Evolutionary conservation across 2,329 filamentous ascomycete genomes (phyloP), one percentile per base, ranked within the genome.

Genomic region (Botrytis aclada): DNA sequence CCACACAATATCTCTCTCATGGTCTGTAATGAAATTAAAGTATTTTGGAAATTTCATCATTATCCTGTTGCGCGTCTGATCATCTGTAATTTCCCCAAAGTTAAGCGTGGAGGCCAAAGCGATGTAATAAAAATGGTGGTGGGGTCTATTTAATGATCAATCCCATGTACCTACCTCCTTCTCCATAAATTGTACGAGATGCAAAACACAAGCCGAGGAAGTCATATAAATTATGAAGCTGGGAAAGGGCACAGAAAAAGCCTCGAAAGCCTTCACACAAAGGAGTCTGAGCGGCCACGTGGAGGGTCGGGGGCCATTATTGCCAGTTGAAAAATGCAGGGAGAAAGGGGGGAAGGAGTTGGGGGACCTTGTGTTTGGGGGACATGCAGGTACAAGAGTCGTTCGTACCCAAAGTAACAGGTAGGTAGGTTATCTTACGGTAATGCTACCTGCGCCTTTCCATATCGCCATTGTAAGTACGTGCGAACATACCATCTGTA

Each of bases 221-320:
- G 51, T 20, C 34, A 29, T 58, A 22, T 64, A 41, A 34, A 18
- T 67, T 37, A 29, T 43, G 20, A 70, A 70, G 45, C 37, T 67
- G 29, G 64, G 32, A 51, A 20, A n/a, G 37, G 41, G n/a, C 47
- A 61, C 47, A 45, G 18, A 45, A 45, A 54, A 69, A 45, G 66
- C 51, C 29, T 25, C 32, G 47, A 25, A 20, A n/a, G 22, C 12
- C 51, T 69, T 60, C 29, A 58, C n/a, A 69, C 51, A 61, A 62
- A 22, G 14, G 39, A 72, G 62, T 72, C 62, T 66, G 62, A 67
- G 62, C 62, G 62, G 61, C 70, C 70, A 72, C 70, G 70, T 72
- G 70, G 70, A 67, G 32, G 47, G 37, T 67, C 62, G 70, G 62
- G 64, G 45, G 64, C 37, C n/a, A 41, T n/a, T 39, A 58, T 66